These are phyloP conservation scores for Sphagnum contortum DNA, from an alignment of 225 moss, liverwort and hornwort species.

Conservation along the genomic window DNA sequence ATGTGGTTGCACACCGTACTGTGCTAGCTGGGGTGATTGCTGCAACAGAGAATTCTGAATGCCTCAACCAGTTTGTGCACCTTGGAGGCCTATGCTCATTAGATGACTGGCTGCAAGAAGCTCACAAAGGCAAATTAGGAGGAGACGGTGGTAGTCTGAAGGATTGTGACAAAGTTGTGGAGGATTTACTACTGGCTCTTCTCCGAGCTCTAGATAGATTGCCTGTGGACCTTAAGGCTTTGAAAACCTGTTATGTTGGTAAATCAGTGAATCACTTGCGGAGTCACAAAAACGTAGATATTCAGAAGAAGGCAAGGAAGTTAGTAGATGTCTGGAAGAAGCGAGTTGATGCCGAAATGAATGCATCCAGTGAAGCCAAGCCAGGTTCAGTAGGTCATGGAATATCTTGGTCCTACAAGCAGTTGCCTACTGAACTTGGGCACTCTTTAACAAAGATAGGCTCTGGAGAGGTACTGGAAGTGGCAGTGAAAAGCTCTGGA, in stretches of 20 bases:
- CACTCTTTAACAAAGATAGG: conserved; percentile 40
- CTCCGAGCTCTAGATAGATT: conserved; percentile 87
- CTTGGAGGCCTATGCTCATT: conserved; percentile 77
- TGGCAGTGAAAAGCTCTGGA: conserved; percentile 69
- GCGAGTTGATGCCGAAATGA: conserved; percentile 92
- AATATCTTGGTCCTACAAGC: conserved; percentile 67
- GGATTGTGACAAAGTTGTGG: conserved; percentile 89
- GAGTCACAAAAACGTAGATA: conserved; percentile 83
- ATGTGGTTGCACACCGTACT: conserved; percentile 67
- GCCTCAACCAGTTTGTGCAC: conserved; percentile 66
- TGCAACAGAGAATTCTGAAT: conserved; percentile 82
- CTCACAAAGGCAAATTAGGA: conserved; percentile 76
- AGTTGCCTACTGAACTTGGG: conserved; percentile 63
- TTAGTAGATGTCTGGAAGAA: conserved; percentile 99
- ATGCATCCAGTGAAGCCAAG: conserved; percentile 70
- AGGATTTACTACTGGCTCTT: conserved; percentile 74
- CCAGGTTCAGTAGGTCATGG: conserved; percentile 50
- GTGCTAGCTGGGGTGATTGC: conserved; percentile 78
- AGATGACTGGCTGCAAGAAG: conserved; percentile 99
- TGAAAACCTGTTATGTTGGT: conserved; percentile 87
- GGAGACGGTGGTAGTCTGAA: conserved; percentile 94
- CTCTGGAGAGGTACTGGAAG: conserved; percentile 44
- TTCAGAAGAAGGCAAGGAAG: conserved; percentile 88
- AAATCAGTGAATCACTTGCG: conserved; percentile 95
- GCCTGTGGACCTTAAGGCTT: conserved; percentile 89